Percentiles rank a stretch among this genome's conserved stretches.
These are phyloP conservation scores for Cubamyces sp. DNA, from an alignment of 768 basidiomycete genomes.

Conservation along the genomic window DNA sequence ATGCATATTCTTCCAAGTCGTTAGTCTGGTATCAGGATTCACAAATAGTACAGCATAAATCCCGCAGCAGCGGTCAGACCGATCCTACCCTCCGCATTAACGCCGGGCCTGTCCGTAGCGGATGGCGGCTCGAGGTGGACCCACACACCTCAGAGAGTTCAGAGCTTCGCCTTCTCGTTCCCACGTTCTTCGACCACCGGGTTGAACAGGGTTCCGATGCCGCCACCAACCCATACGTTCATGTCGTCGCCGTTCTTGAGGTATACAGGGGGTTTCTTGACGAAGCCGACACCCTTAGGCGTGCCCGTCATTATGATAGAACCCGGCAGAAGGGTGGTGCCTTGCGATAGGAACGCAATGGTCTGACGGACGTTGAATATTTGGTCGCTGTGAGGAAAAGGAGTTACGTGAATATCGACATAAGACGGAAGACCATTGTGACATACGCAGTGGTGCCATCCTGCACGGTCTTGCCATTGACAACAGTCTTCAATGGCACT, in stretches of 20 bases:
- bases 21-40: too few species aligned
- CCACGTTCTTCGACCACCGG: constrained; percentile 71
- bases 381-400: constrained; percentile 57
- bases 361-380: constrained; percentile 82
- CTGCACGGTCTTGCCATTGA: constrained; percentile 74
- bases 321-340: constrained; percentile 81
- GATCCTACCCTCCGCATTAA: too few species aligned
- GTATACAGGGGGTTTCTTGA: constrained; percentile 67
- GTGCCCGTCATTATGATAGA: constrained; percentile 84
- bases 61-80: too few species aligned
- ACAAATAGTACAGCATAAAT: too few species aligned
- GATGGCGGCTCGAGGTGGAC: background rate
- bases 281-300: constrained; percentile 82
- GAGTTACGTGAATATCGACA: background rate
- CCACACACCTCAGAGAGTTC: constrained; percentile 15
- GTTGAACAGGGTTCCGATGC: constrained; percentile 82
- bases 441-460: constrained; percentile 79
- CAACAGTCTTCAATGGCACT: constrained; percentile 59
- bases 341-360: constrained; percentile 80
- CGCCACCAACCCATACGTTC: constrained; percentile 66
- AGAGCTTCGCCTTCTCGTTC: constrained; percentile 46
- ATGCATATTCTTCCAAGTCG: too few species aligned
- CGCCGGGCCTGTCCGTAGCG: too few species aligned
- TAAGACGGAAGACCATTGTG: background rate
- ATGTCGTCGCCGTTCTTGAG: constrained; percentile 78